phyloP scores from a whole-genome alignment of 345 rosid genomes.

The Pugionium cornutum region DNA sequence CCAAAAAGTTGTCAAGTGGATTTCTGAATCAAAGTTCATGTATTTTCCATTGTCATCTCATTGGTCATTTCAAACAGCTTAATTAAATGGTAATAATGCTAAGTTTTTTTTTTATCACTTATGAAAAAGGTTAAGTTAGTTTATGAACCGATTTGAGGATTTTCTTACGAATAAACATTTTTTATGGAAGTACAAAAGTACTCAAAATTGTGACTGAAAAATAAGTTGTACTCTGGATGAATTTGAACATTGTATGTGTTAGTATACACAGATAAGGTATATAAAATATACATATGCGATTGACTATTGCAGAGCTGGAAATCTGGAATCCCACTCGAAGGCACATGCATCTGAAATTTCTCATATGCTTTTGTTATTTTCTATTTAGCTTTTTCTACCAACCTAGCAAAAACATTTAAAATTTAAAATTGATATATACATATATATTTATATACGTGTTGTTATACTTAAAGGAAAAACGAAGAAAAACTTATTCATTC shows the following conservation, averaged over 20 bases:
- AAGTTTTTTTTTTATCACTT: too few species aligned
- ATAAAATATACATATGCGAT: too few species aligned
- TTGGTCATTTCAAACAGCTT: too few species aligned
- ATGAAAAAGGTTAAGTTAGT: not conserved
- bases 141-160: not conserved
- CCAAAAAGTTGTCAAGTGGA: too few species aligned
- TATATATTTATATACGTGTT: slow-evolving; percentile 40
- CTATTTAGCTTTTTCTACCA: slow-evolving; percentile 36
- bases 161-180: too few species aligned
- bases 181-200: not conserved
- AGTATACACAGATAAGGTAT: too few species aligned
- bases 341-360: slow-evolving; percentile 54
- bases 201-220: slow-evolving; percentile 1
- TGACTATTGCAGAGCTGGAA: slow-evolving; percentile 23
- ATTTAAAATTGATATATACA: slow-evolving; percentile 3
- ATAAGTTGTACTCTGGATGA: slow-evolving; percentile 10
- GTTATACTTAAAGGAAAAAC: not conserved
- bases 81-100: not conserved
- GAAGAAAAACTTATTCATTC: slow-evolving; percentile 25
- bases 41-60: too few species aligned
- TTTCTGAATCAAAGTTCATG: not conserved
- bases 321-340: slow-evolving; percentile 68
- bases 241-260: not conserved
- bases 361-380: slow-evolving; percentile 32
- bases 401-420: slow-evolving; percentile 37